Percentiles rank a stretch among this genome's conserved stretches.
phyloP scores from a whole-genome alignment of 2,329 filamentous ascomycete species.

The Clonostachys sp. region DNA sequence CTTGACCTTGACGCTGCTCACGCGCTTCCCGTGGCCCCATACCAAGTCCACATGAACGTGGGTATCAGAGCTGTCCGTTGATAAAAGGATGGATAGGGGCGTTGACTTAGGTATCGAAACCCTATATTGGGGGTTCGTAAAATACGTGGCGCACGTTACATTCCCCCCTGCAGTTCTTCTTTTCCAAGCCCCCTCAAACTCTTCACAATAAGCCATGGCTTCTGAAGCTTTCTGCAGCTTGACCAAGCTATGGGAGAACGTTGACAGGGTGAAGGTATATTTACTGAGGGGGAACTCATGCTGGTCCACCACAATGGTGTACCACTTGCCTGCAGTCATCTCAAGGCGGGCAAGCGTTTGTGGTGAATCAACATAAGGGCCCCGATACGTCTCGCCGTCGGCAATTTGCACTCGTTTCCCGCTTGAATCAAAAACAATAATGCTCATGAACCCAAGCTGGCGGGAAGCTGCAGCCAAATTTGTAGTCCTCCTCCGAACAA shows the following conservation, averaged over 20 bases:
- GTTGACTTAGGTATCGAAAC: slow-evolving; percentile 54
- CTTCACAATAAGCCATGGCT: slow-evolving; percentile 52
- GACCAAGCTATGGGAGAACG: slow-evolving; percentile 66
- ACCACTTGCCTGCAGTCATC: slow-evolving; percentile 29
- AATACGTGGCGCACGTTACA: slow-evolving; percentile 69
- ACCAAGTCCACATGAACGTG: slow-evolving; percentile 83
- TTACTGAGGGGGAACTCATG: slow-evolving; percentile 68
- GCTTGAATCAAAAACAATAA: slow-evolving; percentile 71
- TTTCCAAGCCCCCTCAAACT: slow-evolving; percentile 67
- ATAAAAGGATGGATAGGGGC: slow-evolving; percentile 69
- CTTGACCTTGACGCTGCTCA: slow-evolving; percentile 63
- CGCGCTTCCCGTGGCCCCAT: slow-evolving; percentile 69
- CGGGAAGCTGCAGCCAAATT: slow-evolving; percentile 39
- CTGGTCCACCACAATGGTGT: slow-evolving; percentile 68
- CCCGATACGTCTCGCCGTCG: slow-evolving; percentile 66
- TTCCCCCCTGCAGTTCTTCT: slow-evolving; percentile 80
- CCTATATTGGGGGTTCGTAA: slow-evolving; percentile 83
- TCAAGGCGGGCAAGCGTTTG: slow-evolving; percentile 77
- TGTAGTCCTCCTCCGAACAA: slow-evolving; percentile 32
- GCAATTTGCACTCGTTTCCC: slow-evolving; percentile 72
- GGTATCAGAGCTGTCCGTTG: slow-evolving; percentile 60
- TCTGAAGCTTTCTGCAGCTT: slow-evolving; percentile 57
- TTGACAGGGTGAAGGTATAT: slow-evolving; percentile 84
- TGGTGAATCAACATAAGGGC: slow-evolving; percentile 89
- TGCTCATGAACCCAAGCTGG: slow-evolving; percentile 76